Base-by-base conservation (phyloP, 208 protist genomes). In the Naegleria gruberi region DNA sequence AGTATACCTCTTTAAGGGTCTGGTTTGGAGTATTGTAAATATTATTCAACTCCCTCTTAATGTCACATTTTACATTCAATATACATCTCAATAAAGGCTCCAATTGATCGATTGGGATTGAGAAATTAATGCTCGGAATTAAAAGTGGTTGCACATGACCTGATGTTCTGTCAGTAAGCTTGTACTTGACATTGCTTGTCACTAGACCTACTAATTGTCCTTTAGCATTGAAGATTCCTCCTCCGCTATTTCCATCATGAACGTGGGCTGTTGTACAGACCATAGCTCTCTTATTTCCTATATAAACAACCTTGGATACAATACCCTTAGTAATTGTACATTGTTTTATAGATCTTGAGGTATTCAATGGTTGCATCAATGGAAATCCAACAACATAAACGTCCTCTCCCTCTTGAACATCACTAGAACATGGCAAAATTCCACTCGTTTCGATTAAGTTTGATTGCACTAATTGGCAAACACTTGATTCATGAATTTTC, bases 191-290 rank as follows among this genome's bases (percentile, higher is more conserved):
- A 55, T 87, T 87, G 43, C 83, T 87, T 2, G 83, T 87, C 6
- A 87, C 43, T 6, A 87, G n/a, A 37, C 83, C 83, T 40, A 87
- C n/a, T 26, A 87, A 55, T 6, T 15, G 5, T 34, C 83, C 83
- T 17, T 23, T 51, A n/a, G 15, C 19, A 37, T 87, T 55, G 15
- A 87, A 45, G 19, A 87, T 34, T 4, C 43, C 83, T 57, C 83
- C 83, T n/a, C 83, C 83, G 55, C 83, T 87, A 55, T 87, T 87
- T 41, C 83, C 83, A 87, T 55, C 26, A 41, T 87, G 83, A 40
- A 87, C 34, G 1, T 37, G n/a, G 30, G 44, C 83, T 4, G n/a
- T 87, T 41, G 83, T 55, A 30, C 34, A 41, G 8, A 87, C 0
- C 44, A 87, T 42, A 17, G 30, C 41, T 44, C 6, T 30, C 10